phyloP scores from a whole-genome alignment of 306 rosid genomes.

The Quillaja saponaria region DNA sequence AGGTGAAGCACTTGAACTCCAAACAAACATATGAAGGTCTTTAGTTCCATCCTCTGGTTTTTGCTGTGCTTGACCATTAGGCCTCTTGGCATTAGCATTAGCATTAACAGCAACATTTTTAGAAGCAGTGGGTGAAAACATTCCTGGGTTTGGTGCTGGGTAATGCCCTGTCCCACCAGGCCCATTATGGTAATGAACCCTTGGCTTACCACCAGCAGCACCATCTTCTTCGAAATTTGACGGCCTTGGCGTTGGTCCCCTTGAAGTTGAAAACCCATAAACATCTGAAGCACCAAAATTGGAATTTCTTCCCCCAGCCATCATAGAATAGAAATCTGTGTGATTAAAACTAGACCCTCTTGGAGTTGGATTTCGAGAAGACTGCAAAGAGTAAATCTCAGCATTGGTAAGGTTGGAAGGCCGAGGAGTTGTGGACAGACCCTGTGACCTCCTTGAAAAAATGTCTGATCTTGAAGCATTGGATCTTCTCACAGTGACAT shows the following conservation, averaged over 20 bases:
- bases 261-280: slow-evolving; percentile 65
- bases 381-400: slow-evolving; percentile 82
- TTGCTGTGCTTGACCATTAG: slow-evolving; percentile 55
- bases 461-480: slow-evolving; percentile 81
- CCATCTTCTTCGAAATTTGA: slow-evolving; percentile 73
- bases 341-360: slow-evolving; percentile 88
- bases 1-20: slow-evolving; percentile 86
- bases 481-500: slow-evolving; percentile 72
- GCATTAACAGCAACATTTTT: slow-evolving; percentile 41
- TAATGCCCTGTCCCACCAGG: slow-evolving; percentile 51
- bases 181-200: slow-evolving; percentile 44
- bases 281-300: slow-evolving; percentile 69
- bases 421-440: slow-evolving; percentile 65
- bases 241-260: slow-evolving; percentile 77
- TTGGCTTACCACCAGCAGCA: slow-evolving; percentile 35
- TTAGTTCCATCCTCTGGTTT: slow-evolving; percentile 53
- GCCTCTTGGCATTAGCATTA: slow-evolving; percentile 43
- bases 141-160: slow-evolving; percentile 81
- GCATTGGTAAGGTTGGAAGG: slow-evolving; percentile 83
- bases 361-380: slow-evolving; percentile 75
- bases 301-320: slow-evolving; percentile 71
- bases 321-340: slow-evolving; percentile 77
- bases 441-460: slow-evolving; percentile 70
- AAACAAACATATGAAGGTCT: slow-evolving; percentile 88
- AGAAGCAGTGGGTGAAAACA: slow-evolving; percentile 66